These are phyloP conservation scores for Ascocoryne sarcoides DNA, from an alignment of 2,329 filamentous ascomycete genomes.

Conservation along the genomic window DNA sequence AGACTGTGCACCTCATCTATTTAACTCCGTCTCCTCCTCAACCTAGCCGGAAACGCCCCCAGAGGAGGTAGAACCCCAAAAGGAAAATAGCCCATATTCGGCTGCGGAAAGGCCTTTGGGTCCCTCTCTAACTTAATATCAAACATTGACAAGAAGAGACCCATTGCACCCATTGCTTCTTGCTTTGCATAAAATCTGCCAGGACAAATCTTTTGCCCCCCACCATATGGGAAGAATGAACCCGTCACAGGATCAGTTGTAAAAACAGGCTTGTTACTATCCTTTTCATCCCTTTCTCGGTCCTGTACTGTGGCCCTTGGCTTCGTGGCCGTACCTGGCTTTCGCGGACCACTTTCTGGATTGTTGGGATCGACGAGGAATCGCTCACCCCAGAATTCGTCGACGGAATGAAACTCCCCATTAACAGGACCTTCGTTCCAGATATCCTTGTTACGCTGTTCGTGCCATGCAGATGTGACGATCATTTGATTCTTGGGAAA, in stretches of 20 bases:
- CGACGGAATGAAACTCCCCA: conserved; percentile 20
- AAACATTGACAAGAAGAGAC: conserved; percentile 27
- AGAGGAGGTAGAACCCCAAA: conserved; percentile 17
- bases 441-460: conserved; percentile 19
- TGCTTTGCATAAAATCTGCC: conserved; percentile 4
- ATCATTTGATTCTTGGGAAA: conserved; percentile 24
- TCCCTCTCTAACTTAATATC: conserved; percentile 25
- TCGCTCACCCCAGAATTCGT: conserved; percentile 30
- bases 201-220: conserved; percentile 2
- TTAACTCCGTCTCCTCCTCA: conserved; percentile 9
- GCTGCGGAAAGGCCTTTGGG: conserved; percentile 2
- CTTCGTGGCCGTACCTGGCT: conserved; percentile 11
- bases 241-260: conserved; percentile 24
- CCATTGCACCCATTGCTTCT: conserved; percentile 16
- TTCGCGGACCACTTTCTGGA: conserved; percentile 22
- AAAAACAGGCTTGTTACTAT: conserved; percentile 18
- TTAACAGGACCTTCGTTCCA: conserved; percentile 26
- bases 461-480: conserved; percentile 22
- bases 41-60: conserved; percentile 11
- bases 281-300: not conserved
- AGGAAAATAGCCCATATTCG: conserved; percentile 15
- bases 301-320: not conserved
- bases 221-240: conserved; percentile 28
- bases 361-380: conserved; percentile 28
- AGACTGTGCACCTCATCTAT: not conserved